phyloP scores from a whole-genome alignment of 1,284 basidiomycete species.

The Rhodotorula sp. region DNA sequence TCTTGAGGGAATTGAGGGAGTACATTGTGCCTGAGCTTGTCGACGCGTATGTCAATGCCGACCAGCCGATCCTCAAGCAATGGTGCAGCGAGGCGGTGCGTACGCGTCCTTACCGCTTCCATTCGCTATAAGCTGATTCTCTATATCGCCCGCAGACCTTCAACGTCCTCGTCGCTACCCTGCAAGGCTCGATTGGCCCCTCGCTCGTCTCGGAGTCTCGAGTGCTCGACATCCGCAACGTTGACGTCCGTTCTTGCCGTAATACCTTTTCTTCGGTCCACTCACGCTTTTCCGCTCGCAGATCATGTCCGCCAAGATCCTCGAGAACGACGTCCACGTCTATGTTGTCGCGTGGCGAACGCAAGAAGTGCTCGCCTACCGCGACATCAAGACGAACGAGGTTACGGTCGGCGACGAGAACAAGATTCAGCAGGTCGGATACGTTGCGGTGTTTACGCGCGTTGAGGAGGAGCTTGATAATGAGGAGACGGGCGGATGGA shows the following conservation, averaged over 20 bases:
- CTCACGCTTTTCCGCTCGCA: slow-evolving; percentile 43
- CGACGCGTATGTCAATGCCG: slow-evolving; percentile 88
- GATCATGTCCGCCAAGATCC: slow-evolving; percentile 75
- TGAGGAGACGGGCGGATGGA: slow-evolving; percentile 96
- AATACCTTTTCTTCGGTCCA: not conserved
- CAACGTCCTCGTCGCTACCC: slow-evolving; percentile 95
- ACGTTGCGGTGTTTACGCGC: slow-evolving; percentile 87
- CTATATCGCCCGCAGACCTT: slow-evolving; percentile 62
- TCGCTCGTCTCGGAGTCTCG: slow-evolving; percentile 86
- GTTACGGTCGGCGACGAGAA: slow-evolving; percentile 81
- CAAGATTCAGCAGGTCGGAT: slow-evolving; percentile 87
- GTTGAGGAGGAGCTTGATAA: slow-evolving; percentile 81
- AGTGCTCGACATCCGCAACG: slow-evolving; percentile 89
- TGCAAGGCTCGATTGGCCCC: slow-evolving; percentile 89
- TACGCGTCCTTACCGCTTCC: slow-evolving; percentile 26
- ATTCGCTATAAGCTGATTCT: not conserved
- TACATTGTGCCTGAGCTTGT: slow-evolving; percentile 98
- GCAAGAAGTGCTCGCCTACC: slow-evolving; percentile 91
- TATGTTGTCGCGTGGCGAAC: slow-evolving; percentile 91
- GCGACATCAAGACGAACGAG: slow-evolving; percentile 81
- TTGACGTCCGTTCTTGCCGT: slow-evolving; percentile 67
- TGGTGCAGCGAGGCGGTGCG: slow-evolving; percentile 96
- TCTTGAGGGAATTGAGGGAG: slow-evolving; percentile 87
- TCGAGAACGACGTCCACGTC: slow-evolving; percentile 85
- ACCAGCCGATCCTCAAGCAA: slow-evolving; percentile 74